phyloP scores from a whole-genome alignment of 176 grass and related monocot species.

The Oryza glaberrima region DNA sequence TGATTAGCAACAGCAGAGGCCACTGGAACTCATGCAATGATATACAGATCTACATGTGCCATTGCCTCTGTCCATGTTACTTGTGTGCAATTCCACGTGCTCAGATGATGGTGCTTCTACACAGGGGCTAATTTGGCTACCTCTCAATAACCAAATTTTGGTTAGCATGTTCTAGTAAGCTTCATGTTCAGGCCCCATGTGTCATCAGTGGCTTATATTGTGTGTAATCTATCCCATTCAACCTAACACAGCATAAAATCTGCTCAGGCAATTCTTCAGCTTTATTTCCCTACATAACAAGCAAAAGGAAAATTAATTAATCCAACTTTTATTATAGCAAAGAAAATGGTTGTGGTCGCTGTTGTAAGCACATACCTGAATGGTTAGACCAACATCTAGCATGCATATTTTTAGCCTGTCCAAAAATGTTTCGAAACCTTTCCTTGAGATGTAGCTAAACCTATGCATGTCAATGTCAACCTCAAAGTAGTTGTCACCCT shows the following conservation, averaged over 20 bases:
- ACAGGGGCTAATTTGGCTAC: constrained; percentile 12
- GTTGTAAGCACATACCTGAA: constrained; percentile 70
- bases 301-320: not conserved
- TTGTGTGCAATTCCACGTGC: constrained; percentile 8
- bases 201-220: constrained; percentile 72
- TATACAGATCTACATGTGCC: constrained; percentile 55
- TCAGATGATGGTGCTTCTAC: constrained; percentile 28
- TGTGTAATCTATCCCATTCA: constrained; percentile 86
- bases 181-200: constrained; percentile 46
- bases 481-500: constrained; percentile 93
- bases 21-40: constrained; percentile 42
- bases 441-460: constrained; percentile 98
- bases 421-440: constrained; percentile 93
- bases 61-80: constrained; percentile 39
- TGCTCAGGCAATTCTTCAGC: constrained; percentile 91
- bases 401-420: constrained; percentile 87
- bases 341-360: not conserved
- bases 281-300: constrained; percentile 79
- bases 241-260: constrained; percentile 85
- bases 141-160: constrained; percentile 40
- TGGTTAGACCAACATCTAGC: constrained; percentile 91
- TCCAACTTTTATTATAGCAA: constrained; percentile 5
- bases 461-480: constrained; percentile 99
- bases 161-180: constrained; percentile 45
- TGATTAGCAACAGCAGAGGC: constrained; percentile 41